Conservation (phyloP, 768 basidiomycete genomes). For the Leccinum sublutescens region DNA sequence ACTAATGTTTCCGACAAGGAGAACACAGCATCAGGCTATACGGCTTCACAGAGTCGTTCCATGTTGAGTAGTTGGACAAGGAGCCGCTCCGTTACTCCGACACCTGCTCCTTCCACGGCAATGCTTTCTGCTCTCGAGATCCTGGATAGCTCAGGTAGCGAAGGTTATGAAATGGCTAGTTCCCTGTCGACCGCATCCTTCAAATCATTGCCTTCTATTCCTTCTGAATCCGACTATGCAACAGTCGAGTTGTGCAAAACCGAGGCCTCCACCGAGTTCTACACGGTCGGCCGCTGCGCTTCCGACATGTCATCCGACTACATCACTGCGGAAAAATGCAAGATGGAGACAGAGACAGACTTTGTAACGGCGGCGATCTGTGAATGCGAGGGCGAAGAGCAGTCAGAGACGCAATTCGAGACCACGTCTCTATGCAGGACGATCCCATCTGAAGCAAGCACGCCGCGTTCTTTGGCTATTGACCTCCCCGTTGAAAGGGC, state of each 20-base stretch:
- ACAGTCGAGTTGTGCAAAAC: constrained; percentile 45
- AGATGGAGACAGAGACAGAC: constrained; percentile 42
- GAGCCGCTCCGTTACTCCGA: too few species aligned
- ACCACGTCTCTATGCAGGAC: constrained; percentile 45
- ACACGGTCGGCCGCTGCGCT: constrained; percentile 45
- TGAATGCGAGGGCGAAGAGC: constrained; percentile 25
- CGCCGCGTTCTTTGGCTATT: constrained; percentile 36
- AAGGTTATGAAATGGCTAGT: too few species aligned
- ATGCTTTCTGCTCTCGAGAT: too few species aligned
- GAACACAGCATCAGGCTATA: too few species aligned
- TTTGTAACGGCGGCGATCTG: constrained; percentile 48
- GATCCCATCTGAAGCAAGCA: constrained; percentile 36
- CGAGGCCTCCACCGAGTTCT: constrained; percentile 44
- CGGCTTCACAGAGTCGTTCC: too few species aligned
- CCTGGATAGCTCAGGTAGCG: too few species aligned
- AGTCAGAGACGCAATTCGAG: constrained; percentile 49
- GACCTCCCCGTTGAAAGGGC: constrained; percentile 27
- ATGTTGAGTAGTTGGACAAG: too few species aligned
- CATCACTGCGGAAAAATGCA: constrained; percentile 48
- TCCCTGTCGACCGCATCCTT: too few species aligned
- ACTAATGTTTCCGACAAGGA: neutral
- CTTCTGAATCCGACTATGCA: constrained; percentile 48
- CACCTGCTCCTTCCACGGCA: too few species aligned
- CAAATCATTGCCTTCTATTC: constrained; percentile 58
- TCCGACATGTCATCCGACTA: constrained; percentile 47